A percentile compares a stretch with the other conserved stretches of the same genome.
Conservation (phyloP, 2,329 filamentous ascomycete genomes). For the Colletotrichum noveboracense region DNA sequence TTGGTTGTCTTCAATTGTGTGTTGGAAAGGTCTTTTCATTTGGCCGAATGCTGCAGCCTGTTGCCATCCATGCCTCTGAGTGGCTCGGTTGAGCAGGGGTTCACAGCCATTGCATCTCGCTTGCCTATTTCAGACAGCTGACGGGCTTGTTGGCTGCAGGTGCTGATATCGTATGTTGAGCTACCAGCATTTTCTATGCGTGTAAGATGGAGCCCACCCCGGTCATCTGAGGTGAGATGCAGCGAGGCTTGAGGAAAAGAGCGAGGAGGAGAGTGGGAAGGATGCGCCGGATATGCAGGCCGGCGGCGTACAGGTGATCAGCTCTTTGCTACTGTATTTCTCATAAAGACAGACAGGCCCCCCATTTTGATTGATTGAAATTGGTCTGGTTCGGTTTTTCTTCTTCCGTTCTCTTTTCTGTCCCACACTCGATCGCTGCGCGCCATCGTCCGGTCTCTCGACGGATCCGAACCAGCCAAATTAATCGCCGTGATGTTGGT, state of each 20-base stretch:
- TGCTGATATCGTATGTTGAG: background rate
- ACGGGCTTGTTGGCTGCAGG: background rate
- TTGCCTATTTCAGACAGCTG: background rate
- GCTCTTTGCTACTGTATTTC: background rate
- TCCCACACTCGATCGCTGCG: background rate
- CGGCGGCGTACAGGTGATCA: background rate
- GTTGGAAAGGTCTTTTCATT: background rate
- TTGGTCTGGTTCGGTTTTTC: background rate
- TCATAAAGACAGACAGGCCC: background rate
- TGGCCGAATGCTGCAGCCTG: background rate
- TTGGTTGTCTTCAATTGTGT: background rate
- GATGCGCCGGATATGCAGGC: background rate
- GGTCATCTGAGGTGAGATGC: background rate
- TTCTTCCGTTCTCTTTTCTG: background rate
- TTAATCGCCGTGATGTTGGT: background rate
- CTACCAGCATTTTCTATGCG: background rate
- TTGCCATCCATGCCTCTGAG: background rate
- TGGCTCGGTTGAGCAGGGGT: background rate
- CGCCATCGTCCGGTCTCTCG: background rate
- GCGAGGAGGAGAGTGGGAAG: background rate
- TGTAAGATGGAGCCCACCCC: background rate
- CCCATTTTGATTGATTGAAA: background rate
- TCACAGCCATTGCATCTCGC: background rate
- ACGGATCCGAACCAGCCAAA: background rate
- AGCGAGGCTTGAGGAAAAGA: background rate